These are phyloP conservation scores for Thuja plicata DNA, from an alignment of 83 land plant species.

Conservation along the genomic window DNA sequence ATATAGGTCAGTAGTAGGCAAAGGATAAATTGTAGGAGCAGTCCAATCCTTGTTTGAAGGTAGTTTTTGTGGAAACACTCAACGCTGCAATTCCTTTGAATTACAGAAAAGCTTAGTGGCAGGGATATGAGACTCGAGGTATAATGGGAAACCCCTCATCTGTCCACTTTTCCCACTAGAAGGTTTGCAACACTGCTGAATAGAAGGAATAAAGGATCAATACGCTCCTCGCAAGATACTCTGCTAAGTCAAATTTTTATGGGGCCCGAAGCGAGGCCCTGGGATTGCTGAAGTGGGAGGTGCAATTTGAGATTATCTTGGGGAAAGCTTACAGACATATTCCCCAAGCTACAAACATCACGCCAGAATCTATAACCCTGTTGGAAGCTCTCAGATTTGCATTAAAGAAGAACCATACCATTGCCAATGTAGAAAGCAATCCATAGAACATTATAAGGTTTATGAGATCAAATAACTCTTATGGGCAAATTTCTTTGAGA, in stretches of 20 bases:
- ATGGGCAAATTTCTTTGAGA: not conserved
- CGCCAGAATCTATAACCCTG: not conserved
- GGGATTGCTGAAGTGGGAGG: not conserved
- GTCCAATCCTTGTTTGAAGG: no score
- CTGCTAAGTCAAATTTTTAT: no score
- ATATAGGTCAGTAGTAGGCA: no score
- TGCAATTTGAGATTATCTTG: not conserved
- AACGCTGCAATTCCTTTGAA: no score
- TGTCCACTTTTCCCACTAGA: not conserved
- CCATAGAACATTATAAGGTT: not conserved
- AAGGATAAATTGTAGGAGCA: no score
- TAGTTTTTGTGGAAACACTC: no score
- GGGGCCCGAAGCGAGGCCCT: not conserved
- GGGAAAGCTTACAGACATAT: not conserved
- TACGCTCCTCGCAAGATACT: no score
- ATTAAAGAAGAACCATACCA: not conserved
- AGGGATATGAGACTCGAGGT: not conserved
- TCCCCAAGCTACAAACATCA: not conserved
- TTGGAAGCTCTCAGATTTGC: not conserved
- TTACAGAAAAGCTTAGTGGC: no score
- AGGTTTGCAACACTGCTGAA: not conserved
- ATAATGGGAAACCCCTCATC: not conserved
- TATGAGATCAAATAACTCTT: not conserved
- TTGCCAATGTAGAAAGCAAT: not conserved
- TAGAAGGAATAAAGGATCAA: no score